Conservation (phyloP, 768 basidiomycete species). For the Amanita muscaria region DNA sequence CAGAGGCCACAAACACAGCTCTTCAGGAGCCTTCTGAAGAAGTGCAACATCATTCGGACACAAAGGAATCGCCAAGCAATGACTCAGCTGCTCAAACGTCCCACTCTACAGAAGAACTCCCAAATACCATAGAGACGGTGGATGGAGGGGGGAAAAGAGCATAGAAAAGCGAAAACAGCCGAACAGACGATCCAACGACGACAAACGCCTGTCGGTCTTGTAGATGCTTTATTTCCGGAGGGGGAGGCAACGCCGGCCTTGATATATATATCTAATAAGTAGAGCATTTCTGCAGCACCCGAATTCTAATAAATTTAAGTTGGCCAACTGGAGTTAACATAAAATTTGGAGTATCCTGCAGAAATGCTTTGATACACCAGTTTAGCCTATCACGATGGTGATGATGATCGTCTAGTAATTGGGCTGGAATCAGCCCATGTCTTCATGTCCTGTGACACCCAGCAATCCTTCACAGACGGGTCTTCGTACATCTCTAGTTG, state of each 20-base stretch:
- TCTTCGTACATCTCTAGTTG: slow-evolving; percentile 68
- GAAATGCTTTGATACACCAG: background rate
- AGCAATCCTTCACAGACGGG: slow-evolving; percentile 61
- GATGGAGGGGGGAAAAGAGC: background rate
- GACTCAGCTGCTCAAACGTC: background rate
- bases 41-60: background rate
- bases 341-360: too few species aligned
- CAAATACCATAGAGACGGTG: background rate
- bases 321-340: too few species aligned
- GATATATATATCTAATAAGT: slow-evolving; percentile 1
- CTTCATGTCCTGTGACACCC: slow-evolving; percentile 62
- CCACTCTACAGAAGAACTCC: background rate
- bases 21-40: background rate
- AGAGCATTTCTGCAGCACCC: too few species aligned
- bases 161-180: background rate
- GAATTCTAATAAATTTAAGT: too few species aligned
- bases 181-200: background rate
- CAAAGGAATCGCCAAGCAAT: background rate
- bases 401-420: slow-evolving; percentile 8
- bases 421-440: slow-evolving; percentile 47
- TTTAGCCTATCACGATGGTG: background rate
- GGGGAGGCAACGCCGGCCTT: background rate
- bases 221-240: slow-evolving; percentile 16
- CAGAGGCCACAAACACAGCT: background rate
- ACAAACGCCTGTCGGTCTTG: slow-evolving; percentile 8